Evolutionary conservation across 176 grass and related monocot genomes (phyloP).

Genomic region (Paspalum vaginatum): DNA sequence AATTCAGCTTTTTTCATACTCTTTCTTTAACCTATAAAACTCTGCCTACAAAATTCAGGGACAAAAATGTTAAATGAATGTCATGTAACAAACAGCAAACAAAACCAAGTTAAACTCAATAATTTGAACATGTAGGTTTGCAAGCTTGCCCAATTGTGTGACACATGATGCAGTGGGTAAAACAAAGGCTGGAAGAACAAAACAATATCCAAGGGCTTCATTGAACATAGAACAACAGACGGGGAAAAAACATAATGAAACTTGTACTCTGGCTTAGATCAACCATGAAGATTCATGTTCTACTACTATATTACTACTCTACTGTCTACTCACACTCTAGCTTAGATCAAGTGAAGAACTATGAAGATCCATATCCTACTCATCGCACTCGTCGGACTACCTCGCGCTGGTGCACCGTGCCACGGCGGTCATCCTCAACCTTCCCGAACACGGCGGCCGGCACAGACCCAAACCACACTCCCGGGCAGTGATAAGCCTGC

Average conservation of each 20-base stretch:
- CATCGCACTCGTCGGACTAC: not conserved
- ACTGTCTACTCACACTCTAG: too few relatives aligned
- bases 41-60: conserved; percentile 73
- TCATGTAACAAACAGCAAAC: not conserved
- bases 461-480: not conserved
- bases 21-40: conserved; percentile 77
- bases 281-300: too few relatives aligned
- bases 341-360: too few relatives aligned
- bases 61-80: conserved; percentile 1
- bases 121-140: conserved; percentile 9
- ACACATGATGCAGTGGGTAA: not conserved
- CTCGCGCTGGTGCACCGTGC: not conserved
- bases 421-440: not conserved
- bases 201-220: not conserved
- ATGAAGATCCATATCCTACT: too few relatives aligned
- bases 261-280: too few relatives aligned
- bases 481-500: not conserved
- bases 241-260: not conserved
- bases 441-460: not conserved
- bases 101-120: not conserved
- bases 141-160: conserved; percentile 4
- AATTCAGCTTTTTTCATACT: conserved; percentile 73
- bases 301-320: too few relatives aligned
- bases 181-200: conserved; percentile 16
- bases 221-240: conserved; percentile 3